These are phyloP conservation scores for Selaginella tamariscina DNA, from an alignment of 75 land plant genomes.

Conservation along the genomic window DNA sequence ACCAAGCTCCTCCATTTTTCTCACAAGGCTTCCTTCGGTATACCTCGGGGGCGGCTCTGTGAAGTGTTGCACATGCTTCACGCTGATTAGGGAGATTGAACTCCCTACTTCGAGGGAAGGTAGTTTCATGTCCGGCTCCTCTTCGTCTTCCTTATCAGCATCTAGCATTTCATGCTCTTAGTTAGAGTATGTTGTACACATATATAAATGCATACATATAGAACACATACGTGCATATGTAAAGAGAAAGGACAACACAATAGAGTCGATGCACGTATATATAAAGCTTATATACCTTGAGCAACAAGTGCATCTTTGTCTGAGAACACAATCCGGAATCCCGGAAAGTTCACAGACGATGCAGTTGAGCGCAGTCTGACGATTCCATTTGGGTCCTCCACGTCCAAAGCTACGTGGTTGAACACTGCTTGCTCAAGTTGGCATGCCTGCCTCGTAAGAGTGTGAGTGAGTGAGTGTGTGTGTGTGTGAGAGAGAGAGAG, in stretches of 20 bases:
- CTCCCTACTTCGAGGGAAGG: slow-evolving; percentile 31
- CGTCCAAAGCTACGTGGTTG: slow-evolving; percentile 52
- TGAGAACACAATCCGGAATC: slow-evolving; percentile 22
- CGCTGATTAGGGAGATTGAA: slow-evolving; percentile 30
- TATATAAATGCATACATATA: too few relatives aligned
- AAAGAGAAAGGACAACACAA: too few relatives aligned
- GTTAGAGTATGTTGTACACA: too few relatives aligned
- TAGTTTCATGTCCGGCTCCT: background rate
- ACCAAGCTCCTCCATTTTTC: slow-evolving; percentile 87
- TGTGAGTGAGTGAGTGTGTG: too few relatives aligned
- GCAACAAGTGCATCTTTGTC: slow-evolving; percentile 4
- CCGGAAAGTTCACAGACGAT: slow-evolving; percentile 51
- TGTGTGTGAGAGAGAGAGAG: too few relatives aligned
- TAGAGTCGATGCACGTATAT: too few relatives aligned
- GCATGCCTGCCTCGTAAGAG: too few relatives aligned
- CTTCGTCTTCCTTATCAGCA: background rate
- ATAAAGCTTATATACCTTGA: too few relatives aligned
- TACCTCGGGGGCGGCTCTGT: slow-evolving; percentile 82
- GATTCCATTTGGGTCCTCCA: slow-evolving; percentile 22
- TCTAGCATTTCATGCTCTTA: too few relatives aligned
- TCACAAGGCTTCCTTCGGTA: slow-evolving; percentile 73
- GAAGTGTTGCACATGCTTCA: slow-evolving; percentile 49
- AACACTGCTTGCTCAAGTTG: slow-evolving; percentile 63
- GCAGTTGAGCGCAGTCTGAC: slow-evolving; percentile 39
- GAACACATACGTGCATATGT: too few relatives aligned